Conservation (phyloP, 2,329 filamentous ascomycete species). For the Coniella vitis region DNA sequence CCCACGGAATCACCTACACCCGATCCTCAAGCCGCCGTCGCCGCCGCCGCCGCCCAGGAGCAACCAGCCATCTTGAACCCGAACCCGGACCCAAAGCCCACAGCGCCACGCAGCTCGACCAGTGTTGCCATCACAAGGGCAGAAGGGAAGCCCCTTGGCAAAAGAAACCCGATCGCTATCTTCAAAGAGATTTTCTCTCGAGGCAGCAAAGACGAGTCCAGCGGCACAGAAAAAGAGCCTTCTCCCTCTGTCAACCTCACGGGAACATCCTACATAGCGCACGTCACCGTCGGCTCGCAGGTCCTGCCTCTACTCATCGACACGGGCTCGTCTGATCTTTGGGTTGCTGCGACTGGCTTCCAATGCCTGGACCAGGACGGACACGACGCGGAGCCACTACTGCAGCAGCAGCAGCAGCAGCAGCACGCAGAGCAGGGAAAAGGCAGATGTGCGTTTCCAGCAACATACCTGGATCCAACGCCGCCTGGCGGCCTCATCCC, state of each 20-base stretch:
- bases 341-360: conserved; percentile 7
- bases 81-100: too few species aligned
- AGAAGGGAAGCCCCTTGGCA: not conserved
- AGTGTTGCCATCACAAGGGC: too few species aligned
- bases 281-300: conserved; percentile 21
- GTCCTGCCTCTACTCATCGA: conserved; percentile 23
- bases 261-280: conserved; percentile 20
- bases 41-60: too few species aligned
- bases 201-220: not conserved
- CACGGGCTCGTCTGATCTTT: conserved; percentile 21
- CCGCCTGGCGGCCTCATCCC: not conserved
- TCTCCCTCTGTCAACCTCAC: not conserved
- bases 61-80: too few species aligned
- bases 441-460: conserved; percentile 1
- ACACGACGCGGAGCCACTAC: not conserved
- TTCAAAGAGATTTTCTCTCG: not conserved
- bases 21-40: too few species aligned
- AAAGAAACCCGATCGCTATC: not conserved
- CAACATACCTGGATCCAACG: not conserved
- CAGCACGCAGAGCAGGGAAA: not conserved
- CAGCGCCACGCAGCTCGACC: too few species aligned
- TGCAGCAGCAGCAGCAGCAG: too few species aligned
- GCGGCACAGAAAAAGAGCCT: not conserved
- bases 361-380: conserved; percentile 6
- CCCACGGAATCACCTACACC: too few species aligned